Evolutionary conservation across 2,329 filamentous ascomycete species (phyloP).

Genomic region (Leptodontidium sp.): DNA sequence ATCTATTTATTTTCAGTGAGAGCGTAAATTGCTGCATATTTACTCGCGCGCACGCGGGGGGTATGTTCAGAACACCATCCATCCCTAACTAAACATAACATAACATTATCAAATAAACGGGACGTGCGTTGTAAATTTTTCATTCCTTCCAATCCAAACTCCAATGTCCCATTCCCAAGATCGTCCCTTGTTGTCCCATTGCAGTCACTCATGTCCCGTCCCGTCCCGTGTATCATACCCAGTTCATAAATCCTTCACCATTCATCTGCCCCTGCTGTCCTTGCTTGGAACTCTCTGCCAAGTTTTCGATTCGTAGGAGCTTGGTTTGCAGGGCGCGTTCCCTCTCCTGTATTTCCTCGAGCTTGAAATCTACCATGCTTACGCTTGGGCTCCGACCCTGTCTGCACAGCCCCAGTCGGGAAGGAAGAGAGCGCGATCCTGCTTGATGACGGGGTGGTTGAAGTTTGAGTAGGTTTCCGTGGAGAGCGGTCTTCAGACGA

Average conservation of each 20-base stretch:
- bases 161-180: background rate
- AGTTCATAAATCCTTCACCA: conserved; percentile 21
- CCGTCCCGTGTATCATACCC: conserved; percentile 13
- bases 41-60: conserved; percentile 7
- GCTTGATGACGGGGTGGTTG: conserved; percentile 18
- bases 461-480: conserved; percentile 23
- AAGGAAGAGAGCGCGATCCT: conserved; percentile 18
- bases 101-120: background rate
- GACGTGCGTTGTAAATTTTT: background rate
- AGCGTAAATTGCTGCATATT: background rate
- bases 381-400: conserved; percentile 22
- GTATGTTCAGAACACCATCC: conserved; percentile 11
- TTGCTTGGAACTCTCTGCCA: conserved; percentile 28
- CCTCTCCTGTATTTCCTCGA: conserved; percentile 28
- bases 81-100: background rate
- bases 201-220: background rate
- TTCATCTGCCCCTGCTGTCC: conserved; percentile 21
- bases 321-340: conserved; percentile 25
- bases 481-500: conserved; percentile 27
- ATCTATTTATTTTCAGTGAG: too few relatives aligned
- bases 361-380: conserved; percentile 28
- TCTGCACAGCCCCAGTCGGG: conserved; percentile 24
- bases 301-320: conserved; percentile 22
- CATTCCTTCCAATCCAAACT: conserved; percentile 10
- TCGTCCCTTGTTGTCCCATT: background rate